A percentile compares a stretch with the other conserved stretches of the same genome.
phyloP scores from a whole-genome alignment of 371 early-diverging fungal species.

The Mortierella sp. region DNA sequence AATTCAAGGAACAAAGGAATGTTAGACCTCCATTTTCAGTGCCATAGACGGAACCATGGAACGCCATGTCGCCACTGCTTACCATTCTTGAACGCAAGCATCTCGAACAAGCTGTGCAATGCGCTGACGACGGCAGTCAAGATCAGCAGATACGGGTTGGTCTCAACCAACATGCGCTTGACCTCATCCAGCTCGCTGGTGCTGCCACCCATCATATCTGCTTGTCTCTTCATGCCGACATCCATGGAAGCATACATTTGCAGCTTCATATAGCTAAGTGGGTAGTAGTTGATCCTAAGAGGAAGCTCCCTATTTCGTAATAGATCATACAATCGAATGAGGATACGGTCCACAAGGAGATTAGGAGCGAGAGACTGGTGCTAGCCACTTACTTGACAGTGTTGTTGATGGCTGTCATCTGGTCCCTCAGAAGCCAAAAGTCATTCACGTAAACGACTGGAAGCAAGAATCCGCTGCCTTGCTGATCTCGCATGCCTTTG shows the following conservation, averaged over 20 bases:
- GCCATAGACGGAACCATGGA: background rate
- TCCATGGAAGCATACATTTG: slow-evolving; percentile 76
- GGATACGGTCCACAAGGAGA: background rate
- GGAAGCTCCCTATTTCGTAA: slow-evolving; percentile 62
- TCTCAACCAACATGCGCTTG: slow-evolving; percentile 89
- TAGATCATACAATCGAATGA: too few relatives aligned
- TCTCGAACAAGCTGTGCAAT: slow-evolving; percentile 91
- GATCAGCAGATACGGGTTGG: slow-evolving; percentile 85
- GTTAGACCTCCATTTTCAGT: too few relatives aligned
- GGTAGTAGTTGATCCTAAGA: slow-evolving; percentile 72
- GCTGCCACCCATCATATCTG: slow-evolving; percentile 71
- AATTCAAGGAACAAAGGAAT: background rate
- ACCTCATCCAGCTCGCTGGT: slow-evolving; percentile 66
- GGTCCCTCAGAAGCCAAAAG: slow-evolving; percentile 88
- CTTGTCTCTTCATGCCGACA: slow-evolving; percentile 71
- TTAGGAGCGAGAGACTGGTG: too few relatives aligned
- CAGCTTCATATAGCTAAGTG: slow-evolving; percentile 81
- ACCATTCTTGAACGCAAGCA: slow-evolving; percentile 96
- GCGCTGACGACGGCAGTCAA: slow-evolving; percentile 83
- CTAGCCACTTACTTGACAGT: slow-evolving; percentile 66
- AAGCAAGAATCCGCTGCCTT: slow-evolving; percentile 64
- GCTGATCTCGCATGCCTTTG: slow-evolving; percentile 48
- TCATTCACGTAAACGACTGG: slow-evolving; percentile 86
- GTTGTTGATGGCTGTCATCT: slow-evolving; percentile 77
- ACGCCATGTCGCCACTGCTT: too few relatives aligned